phyloP scores from a whole-genome alignment of 805 yeast species.

The Lachancea dasiensis region DNA sequence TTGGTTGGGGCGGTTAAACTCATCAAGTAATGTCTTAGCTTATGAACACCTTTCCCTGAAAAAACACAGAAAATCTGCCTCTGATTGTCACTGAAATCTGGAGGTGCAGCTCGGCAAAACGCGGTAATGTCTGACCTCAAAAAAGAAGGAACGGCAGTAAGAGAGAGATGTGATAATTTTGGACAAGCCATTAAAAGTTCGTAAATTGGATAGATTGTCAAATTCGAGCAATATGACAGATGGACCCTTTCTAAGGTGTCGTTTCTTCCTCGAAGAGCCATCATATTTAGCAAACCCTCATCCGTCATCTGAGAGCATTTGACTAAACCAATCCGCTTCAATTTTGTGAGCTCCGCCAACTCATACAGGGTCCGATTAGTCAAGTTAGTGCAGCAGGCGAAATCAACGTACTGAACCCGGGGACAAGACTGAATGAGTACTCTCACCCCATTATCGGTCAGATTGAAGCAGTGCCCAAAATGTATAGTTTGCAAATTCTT shows the following conservation, averaged over 20 bases:
- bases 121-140: conserved; percentile 77
- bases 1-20: conserved; percentile 32
- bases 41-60: conserved; percentile 81
- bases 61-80: conserved; percentile 85
- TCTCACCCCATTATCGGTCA: conserved; percentile 84
- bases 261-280: conserved; percentile 59
- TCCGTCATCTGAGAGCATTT: conserved; percentile 87
- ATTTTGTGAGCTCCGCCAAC: conserved; percentile 66
- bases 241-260: conserved; percentile 90
- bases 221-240: conserved; percentile 79
- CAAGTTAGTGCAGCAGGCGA: conserved; percentile 88
- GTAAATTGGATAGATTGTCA: conserved; percentile 73
- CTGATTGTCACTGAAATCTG: conserved; percentile 84
- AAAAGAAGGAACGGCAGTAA: conserved; percentile 90
- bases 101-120: conserved; percentile 88
- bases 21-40: conserved; percentile 64
- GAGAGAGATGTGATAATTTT: conserved; percentile 77
- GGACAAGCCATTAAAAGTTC: conserved; percentile 75
- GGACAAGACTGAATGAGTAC: conserved; percentile 70
- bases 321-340: conserved; percentile 88
- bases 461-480: conserved; percentile 86
- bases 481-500: conserved; percentile 82
- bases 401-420: conserved; percentile 84
- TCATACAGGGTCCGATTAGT: conserved; percentile 79
- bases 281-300: conserved; percentile 66